Evolutionary conservation across 208 protist species (phyloP), one percentile per base, ranked within the genome.

Genomic region (Trypanosoma conorhini): DNA sequence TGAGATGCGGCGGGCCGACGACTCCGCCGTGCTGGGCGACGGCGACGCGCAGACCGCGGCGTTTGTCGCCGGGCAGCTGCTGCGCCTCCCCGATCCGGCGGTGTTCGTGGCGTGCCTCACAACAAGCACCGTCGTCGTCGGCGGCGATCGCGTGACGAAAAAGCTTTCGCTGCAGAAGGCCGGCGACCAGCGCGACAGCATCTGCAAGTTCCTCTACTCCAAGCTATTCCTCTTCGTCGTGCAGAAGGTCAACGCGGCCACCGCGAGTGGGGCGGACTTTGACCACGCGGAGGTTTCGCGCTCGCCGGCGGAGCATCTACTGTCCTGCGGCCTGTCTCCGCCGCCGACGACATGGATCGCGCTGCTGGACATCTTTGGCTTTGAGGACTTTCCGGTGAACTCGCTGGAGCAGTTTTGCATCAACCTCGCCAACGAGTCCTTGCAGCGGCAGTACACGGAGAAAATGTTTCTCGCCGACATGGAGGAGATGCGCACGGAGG

Each of bases 331-430:
- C 15, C 52, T n/a, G n/a, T n/a, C 60, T 13, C 35, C 44, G 55
- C 21, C 0, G 22, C 63, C 62, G 28, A 59, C 48, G 38, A 63
- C 71, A 19, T 87, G 85, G 24, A 94, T 96, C 65, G 92, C 86
- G 54, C 82, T 96, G 24, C 68, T 92, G n/a, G 88, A 94, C 71
- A 92, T 94, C 60, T 91, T 91, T 65, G 88, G 91, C n/a, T 96
- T 96, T 68, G 91, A 96, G 67, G 62, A 81, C 28, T 94, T 96
- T 68, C 72, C 77, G 30, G 22, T 81, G 5, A 96, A 96, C 75
- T 82, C 74, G 54, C 94, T 98, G 59, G 92, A 97, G 74, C 92
- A 97, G 72, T 78, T 98, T 10, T 96, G 91, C 68, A 97, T 97
- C 66, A 98, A 97, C 64, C 95, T 85, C 59, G 86, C 91, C 13